Evolutionary conservation across 192 early-diverging fungal species (phyloP).

Genomic region (Coemansia sp.): DNA sequence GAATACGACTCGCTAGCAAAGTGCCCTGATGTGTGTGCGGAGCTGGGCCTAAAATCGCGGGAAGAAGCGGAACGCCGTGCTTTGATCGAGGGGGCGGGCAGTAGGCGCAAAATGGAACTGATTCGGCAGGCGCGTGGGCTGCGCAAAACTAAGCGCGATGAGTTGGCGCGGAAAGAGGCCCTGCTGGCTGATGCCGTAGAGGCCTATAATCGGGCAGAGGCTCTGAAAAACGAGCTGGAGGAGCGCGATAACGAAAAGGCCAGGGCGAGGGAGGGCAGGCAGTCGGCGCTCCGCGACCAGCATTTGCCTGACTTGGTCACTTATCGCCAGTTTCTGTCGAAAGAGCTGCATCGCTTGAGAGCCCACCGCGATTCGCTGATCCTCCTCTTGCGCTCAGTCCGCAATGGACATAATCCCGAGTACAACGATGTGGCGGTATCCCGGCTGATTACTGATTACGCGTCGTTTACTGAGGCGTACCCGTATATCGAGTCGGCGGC

Average conservation of each 20-base stretch:
- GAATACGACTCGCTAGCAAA: slow-evolving; percentile 64
- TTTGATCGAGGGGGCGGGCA: slow-evolving; percentile 20
- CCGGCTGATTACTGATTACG: slow-evolving; percentile 61
- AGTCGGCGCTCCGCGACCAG: slow-evolving; percentile 35
- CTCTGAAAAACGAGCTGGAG: slow-evolving; percentile 29
- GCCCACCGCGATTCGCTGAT: slow-evolving; percentile 37
- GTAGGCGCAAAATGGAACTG: slow-evolving; percentile 19
- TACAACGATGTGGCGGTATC: slow-evolving; percentile 73
- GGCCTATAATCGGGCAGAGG: slow-evolving; percentile 33
- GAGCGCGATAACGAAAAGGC: slow-evolving; percentile 15
- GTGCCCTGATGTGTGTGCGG: slow-evolving; percentile 79
- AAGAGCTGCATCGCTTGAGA: slow-evolving; percentile 24
- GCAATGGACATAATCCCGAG: slow-evolving; percentile 69
- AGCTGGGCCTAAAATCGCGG: slow-evolving; percentile 52
- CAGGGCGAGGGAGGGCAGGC: neutral
- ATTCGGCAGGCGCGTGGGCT: slow-evolving; percentile 27
- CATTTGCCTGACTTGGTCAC: slow-evolving; percentile 18
- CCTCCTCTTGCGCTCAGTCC: slow-evolving; percentile 50
- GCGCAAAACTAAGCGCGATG: slow-evolving; percentile 20
- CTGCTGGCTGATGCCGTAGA: slow-evolving; percentile 19
- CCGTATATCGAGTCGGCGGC: slow-evolving; percentile 44
- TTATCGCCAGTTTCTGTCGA: slow-evolving; percentile 29
- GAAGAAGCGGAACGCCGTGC: slow-evolving; percentile 17
- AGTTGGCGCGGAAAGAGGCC: slow-evolving; percentile 15
- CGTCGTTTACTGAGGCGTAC: slow-evolving; percentile 58